Evolutionary conservation across 257 asterid genomes (phyloP), one percentile per base, ranked within the genome.

Genomic region (Lavandula angustifolia): DNA sequence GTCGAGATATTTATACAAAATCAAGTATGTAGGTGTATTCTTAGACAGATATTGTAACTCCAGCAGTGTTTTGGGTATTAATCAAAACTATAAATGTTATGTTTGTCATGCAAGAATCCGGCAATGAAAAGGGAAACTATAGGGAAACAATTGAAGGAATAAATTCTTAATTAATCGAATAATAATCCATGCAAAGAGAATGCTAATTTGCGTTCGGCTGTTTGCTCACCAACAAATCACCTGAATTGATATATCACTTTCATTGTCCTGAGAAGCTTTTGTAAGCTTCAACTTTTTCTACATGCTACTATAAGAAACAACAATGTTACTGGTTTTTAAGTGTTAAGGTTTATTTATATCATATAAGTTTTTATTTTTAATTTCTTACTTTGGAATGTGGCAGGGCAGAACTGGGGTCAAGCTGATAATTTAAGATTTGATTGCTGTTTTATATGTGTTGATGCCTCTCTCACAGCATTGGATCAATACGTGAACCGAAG

Each of bases 371-470:
- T 5, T 37, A 1, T 3, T 37, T 37, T 43, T 75, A 54, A 73
- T 68, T 75, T 69, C 74, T 71, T 72, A 64, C 67, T 71, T 63
- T 51, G 76, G 68, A 76, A 69, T 76, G 52, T 83, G 96, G 94
- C 97, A 86, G 91, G 91, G 89, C 96, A 94, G 99, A 84, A 90
- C 71, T 90, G 97, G 97, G 99, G 99, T 48, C 85, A 53, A 60
- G 84, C 87, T 62, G 95, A 86, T 75, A 79, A 67, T 72, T 80
- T 82, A 65, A 87, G 85, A 85, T 82, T 74, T 10, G 75, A 83
- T 62, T 86, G 95, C 81, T 84, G 96, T 69, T 87, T 94, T 72
- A 72, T 90, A 71, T 84, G 96, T 57, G 84, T 90, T 67, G 94
- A 94, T 80, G 96, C 96, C 49, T 83, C 96, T 73, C 86, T 94